Percentiles rank a stretch among this genome's conserved stretches.
These are phyloP conservation scores for Inga leiocalycina DNA, from an alignment of 306 rosid species.

Conservation along the genomic window DNA sequence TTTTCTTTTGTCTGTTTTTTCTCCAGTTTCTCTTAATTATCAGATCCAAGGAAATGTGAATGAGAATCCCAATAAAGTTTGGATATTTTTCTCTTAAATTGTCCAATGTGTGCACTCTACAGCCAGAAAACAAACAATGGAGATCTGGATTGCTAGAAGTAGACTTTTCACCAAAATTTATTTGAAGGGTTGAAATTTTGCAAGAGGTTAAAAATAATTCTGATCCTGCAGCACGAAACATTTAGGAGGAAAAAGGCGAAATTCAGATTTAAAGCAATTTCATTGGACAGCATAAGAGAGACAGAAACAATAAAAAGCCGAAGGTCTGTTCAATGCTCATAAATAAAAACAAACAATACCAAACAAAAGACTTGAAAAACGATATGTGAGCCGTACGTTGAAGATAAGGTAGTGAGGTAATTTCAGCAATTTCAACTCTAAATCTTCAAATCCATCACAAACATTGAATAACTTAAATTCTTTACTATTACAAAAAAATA, in stretches of 20 bases:
- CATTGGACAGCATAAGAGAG: conserved; percentile 26
- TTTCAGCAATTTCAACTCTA: conserved; percentile 23
- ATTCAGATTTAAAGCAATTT: conserved; percentile 32
- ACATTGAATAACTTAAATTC: conserved; percentile 2
- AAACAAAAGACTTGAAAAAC: conserved; percentile 7
- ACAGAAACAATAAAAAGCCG: conserved; percentile 31
- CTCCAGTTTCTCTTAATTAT: conserved; percentile 12
- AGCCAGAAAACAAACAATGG: background rate
- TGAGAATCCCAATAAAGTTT: conserved; percentile 57
- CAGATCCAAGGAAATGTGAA: conserved; percentile 38
- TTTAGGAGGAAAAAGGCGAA: conserved; percentile 28
- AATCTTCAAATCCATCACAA: conserved; percentile 39
- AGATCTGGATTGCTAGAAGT: background rate
- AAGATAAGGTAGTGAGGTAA: conserved; percentile 34
- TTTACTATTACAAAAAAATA: background rate
- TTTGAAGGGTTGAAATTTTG: background rate
- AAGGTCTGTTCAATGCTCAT: background rate
- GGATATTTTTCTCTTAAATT: background rate
- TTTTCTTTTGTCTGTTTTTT: conserved; percentile 19
- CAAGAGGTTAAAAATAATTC: background rate
- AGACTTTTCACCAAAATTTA: conserved; percentile 1
- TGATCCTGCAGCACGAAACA: conserved; percentile 17
- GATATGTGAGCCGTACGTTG: background rate
- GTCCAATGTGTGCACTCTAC: background rate
- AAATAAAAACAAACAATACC: conserved; percentile 29